Evolutionary conservation across 1,284 basidiomycete species (phyloP), one percentile per base, ranked within the genome.

Genomic region (Microbotryum scabiosae): DNA sequence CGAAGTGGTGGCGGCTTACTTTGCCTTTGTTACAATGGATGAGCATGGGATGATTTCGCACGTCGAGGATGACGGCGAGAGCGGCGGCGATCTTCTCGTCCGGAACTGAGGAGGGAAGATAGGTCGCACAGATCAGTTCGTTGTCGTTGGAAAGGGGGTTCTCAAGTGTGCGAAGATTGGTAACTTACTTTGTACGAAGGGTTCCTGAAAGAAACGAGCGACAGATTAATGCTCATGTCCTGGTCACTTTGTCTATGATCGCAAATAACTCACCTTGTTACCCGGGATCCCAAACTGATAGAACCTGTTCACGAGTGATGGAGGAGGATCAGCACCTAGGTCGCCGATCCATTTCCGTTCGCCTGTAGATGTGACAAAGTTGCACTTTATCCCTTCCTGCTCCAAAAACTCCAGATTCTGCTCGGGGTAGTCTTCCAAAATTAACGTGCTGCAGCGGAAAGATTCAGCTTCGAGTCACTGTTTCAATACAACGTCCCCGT

Each of bases 1-100:
- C 46, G 30, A 25, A 48, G 18, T 32, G 30, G 36, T 41, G 16
- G 36, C 36, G 30, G 30, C 76, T 47, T 52, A 77, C 77, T 70
- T 81, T 82, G 58, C 81, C 81, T 71, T 81, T 81, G 73, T 82
- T 82, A 73, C 81, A 82, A 67, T 82, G 81, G 21, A 82, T 80
- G 41, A 81, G 70, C 30, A 82, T 74, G 1, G 81, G 81, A 61
- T 81, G 79, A 66, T 82, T 82, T 5, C 79, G 73, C 44, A 69
- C 68, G 67, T 82, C 80, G n/a, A 81, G 70, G 23, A 81, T 77
- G 4, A 78, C 76, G n/a, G 75, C 73, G 26, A 82, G 74, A 0
- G 80, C 81, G 1, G 77, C 75, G 28, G 77, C 76, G 63, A 82
- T 80, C 58, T 80, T 80, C 63, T 80, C 78, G 51, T 79, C 78